phyloP scores from a whole-genome alignment of 176 grass and related monocot species.

The Ananas comosus region DNA sequence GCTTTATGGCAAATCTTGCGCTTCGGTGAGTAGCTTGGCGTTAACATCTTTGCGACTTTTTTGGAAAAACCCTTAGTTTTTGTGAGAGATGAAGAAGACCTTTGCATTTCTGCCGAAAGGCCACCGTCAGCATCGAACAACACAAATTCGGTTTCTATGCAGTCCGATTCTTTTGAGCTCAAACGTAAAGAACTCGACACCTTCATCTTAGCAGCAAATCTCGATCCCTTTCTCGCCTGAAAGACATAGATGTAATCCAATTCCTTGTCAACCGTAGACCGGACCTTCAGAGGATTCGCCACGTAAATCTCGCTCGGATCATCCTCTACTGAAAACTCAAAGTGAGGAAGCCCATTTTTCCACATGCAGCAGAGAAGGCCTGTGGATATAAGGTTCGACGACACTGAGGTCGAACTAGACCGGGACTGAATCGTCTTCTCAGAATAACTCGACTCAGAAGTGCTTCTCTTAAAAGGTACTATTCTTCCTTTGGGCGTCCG shows the following conservation, averaged over 20 bases:
- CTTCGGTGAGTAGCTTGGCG: constrained; percentile 33
- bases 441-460: background rate
- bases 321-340: constrained; percentile 42
- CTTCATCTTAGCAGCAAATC: constrained; percentile 61
- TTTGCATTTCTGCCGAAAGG: constrained; percentile 33
- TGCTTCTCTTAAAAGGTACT: constrained; percentile 16
- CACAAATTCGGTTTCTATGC: constrained; percentile 60
- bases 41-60: constrained; percentile 63
- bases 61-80: constrained; percentile 51
- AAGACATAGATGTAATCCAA: constrained; percentile 62
- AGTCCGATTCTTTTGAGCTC: constrained; percentile 24
- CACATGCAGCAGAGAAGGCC: constrained; percentile 54
- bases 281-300: constrained; percentile 37
- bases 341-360: constrained; percentile 55
- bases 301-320: constrained; percentile 34
- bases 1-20: constrained; percentile 30
- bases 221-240: constrained; percentile 27
- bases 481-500: background rate
- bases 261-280: constrained; percentile 18
- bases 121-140: constrained; percentile 58
- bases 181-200: constrained; percentile 50
- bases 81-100: constrained; percentile 21
- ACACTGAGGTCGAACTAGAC: constrained; percentile 13
- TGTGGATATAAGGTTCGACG: constrained; percentile 29
- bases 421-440: constrained; percentile 24